Conservation (phyloP, 2,329 filamentous ascomycete species). For the Phoma sp. region DNA sequence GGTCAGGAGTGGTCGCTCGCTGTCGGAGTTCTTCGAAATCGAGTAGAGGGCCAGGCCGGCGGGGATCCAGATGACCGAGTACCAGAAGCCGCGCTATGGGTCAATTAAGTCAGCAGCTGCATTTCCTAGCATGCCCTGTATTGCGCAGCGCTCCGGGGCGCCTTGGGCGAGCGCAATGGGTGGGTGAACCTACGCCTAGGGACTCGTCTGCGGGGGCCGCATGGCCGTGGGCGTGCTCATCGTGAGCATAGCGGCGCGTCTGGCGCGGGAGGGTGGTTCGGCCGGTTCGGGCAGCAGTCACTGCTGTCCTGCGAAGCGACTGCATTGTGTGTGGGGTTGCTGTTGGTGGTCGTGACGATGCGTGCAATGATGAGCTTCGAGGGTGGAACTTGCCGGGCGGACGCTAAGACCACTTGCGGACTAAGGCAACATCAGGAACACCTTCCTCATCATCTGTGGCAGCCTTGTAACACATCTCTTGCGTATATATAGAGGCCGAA, state of each 20-base stretch:
- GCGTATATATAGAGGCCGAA: neutral
- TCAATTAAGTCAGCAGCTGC: constrained; percentile 32
- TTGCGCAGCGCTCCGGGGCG: neutral
- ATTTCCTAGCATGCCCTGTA: neutral
- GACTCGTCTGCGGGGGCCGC: constrained; percentile 55
- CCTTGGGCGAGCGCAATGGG: constrained; percentile 19
- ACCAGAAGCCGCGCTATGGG: constrained; percentile 59
- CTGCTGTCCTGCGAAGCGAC: constrained; percentile 54
- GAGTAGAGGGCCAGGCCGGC: constrained; percentile 55
- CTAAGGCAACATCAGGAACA: constrained; percentile 24
- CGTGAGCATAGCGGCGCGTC: constrained; percentile 52
- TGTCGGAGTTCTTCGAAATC: constrained; percentile 50
- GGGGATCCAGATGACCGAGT: constrained; percentile 57
- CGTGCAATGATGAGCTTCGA: constrained; percentile 42
- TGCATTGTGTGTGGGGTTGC: constrained; percentile 51
- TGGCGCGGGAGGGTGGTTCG: constrained; percentile 47
- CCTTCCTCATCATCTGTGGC: constrained; percentile 19
- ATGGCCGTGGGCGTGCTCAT: constrained; percentile 46
- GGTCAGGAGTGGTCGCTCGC: constrained; percentile 54
- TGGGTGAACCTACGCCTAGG: constrained; percentile 57
- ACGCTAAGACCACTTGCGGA: constrained; percentile 12
- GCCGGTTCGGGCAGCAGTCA: constrained; percentile 51
- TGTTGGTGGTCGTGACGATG: constrained; percentile 27
- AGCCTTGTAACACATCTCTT: constrained; percentile 2
- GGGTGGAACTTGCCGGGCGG: constrained; percentile 18